phyloP scores from a whole-genome alignment of 257 asterid genomes.

The Forsythia suspensa region DNA sequence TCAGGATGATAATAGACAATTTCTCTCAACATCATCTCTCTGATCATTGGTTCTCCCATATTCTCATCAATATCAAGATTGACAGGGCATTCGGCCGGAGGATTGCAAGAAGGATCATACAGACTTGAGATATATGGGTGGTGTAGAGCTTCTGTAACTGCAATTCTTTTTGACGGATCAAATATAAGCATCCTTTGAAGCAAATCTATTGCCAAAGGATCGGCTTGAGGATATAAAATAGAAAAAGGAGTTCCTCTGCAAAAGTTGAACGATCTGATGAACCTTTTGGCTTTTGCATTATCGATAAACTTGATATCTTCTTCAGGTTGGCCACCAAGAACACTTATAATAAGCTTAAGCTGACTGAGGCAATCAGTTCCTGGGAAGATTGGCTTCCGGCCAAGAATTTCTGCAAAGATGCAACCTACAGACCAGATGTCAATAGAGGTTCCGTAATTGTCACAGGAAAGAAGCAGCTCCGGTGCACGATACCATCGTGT shows the following conservation, averaged over 20 bases:
- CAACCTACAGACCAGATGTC: neutral
- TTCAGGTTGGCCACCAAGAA: conserved; percentile 8
- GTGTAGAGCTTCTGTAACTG: conserved; percentile 1
- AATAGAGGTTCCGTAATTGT: neutral
- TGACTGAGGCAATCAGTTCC: neutral
- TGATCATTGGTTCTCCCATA: neutral
- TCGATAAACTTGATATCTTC: neutral
- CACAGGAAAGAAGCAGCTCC: neutral
- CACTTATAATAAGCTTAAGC: neutral
- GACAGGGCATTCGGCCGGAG: neutral
- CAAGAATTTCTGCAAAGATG: neutral
- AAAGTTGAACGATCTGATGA: neutral
- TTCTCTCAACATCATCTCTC: conserved; percentile 12
- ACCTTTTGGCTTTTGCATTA: neutral
- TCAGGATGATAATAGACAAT: neutral
- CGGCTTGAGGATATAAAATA: conserved; percentile 5
- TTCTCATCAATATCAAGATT: conserved; percentile 4
- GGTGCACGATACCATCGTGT: neutral
- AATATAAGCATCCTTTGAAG: conserved; percentile 4
- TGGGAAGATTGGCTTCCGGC: neutral
- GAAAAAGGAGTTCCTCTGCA: neutral
- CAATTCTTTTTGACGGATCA: conserved; percentile 1
- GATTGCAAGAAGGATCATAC: neutral
- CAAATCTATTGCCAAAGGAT: conserved; percentile 1
- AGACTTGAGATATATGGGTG: neutral